phyloP scores from a whole-genome alignment of 2,329 filamentous ascomycete species.

The Aureobasidium musti region DNA sequence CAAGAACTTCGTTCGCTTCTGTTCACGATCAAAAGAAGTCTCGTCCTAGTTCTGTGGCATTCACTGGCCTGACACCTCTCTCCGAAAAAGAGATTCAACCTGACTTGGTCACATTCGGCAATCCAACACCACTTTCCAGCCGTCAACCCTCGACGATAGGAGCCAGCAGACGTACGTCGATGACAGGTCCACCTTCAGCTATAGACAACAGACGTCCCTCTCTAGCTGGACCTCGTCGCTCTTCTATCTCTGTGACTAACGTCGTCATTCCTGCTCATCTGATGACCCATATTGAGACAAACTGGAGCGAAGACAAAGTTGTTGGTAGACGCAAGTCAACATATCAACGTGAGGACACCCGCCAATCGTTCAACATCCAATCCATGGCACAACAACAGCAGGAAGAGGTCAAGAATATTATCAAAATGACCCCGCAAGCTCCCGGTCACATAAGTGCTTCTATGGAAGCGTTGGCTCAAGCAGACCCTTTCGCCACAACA shows the following conservation, averaged over 20 bases:
- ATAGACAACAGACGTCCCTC: background rate
- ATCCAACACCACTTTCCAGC: background rate
- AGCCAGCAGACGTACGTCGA: background rate
- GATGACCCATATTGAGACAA: conserved; percentile 17
- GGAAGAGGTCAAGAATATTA: conserved; percentile 21
- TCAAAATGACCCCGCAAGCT: conserved; percentile 20
- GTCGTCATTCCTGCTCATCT: conserved; percentile 27
- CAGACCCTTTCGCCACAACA: conserved; percentile 12
- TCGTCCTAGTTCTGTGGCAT: background rate
- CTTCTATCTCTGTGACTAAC: conserved; percentile 24
- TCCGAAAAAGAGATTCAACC: background rate
- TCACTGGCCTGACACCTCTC: background rate
- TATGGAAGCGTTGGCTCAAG: conserved; percentile 9
- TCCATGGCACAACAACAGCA: conserved; percentile 25
- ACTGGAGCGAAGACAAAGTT: conserved; percentile 26
- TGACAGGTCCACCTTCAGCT: background rate
- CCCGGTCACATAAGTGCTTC: conserved; percentile 5
- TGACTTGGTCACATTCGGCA: background rate
- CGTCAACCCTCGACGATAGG: background rate
- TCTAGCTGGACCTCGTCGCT: conserved; percentile 11
- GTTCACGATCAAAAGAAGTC: background rate
- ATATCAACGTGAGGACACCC: conserved; percentile 11
- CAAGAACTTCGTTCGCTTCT: conserved; percentile 1
- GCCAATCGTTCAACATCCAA: conserved; percentile 20
- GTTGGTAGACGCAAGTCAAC: conserved; percentile 26